These are phyloP conservation scores for Metarhizium album DNA, from an alignment of 2,329 filamentous ascomycete species.

Conservation along the genomic window DNA sequence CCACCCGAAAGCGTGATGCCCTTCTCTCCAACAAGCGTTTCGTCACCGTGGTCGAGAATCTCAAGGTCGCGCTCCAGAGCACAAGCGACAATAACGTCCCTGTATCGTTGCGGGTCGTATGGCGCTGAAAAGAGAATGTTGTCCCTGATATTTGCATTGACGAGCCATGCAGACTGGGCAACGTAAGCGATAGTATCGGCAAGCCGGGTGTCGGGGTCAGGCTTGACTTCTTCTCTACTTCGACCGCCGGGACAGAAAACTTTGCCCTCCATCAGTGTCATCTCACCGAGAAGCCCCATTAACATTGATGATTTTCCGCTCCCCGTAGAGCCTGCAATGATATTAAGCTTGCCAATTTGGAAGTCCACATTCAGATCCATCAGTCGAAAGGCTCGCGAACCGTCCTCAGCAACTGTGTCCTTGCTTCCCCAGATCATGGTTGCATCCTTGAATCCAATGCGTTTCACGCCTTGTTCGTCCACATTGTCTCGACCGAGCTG, in stretches of 20 bases:
- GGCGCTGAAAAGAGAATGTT: constrained; percentile 87
- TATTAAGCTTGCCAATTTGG: constrained; percentile 74
- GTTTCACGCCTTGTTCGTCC: constrained; percentile 56
- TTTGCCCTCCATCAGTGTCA: constrained; percentile 72
- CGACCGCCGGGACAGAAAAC: constrained; percentile 79
- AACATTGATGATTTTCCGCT: constrained; percentile 92
- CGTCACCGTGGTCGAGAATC: constrained; percentile 84
- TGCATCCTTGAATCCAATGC: constrained; percentile 76
- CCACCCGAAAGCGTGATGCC: constrained; percentile 93
- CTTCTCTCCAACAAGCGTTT: constrained; percentile 92
- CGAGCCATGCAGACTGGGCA: constrained; percentile 91
- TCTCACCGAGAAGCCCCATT: constrained; percentile 93
- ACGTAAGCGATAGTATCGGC: constrained; percentile 93
- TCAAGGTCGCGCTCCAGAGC: constrained; percentile 84
- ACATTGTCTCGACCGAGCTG: constrained; percentile 65
- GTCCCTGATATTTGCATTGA: constrained; percentile 90
- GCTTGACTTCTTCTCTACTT: constrained; percentile 73
- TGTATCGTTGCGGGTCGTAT: constrained; percentile 73
- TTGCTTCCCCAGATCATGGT: constrained; percentile 83
- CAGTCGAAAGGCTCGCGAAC: constrained; percentile 67
- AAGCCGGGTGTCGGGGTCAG: constrained; percentile 73
- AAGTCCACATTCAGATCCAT: constrained; percentile 79
- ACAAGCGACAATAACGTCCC: constrained; percentile 80
- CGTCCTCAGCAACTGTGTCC: constrained; percentile 48
- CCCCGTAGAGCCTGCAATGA: constrained; percentile 86